Evolutionary conservation across 2,329 filamentous ascomycete genomes (phyloP).

Genomic region (Colletotrichum nymphaeae): DNA sequence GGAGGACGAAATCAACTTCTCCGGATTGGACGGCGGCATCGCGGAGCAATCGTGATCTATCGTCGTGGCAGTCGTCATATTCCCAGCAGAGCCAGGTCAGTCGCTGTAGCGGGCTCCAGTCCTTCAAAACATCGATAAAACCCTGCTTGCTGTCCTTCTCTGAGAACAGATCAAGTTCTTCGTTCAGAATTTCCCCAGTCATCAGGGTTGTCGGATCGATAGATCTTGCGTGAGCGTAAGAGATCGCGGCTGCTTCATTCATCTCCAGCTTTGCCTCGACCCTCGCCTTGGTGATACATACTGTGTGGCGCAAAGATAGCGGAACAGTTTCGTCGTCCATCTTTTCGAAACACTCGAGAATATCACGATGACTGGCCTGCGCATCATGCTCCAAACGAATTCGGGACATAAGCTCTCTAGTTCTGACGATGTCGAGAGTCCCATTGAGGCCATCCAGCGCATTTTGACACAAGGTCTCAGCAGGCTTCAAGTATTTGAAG

Average conservation of each 20-base stretch:
- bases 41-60: conserved; percentile 26
- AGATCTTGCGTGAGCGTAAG: conserved; percentile 34
- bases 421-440: conserved; percentile 36
- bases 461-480: conserved; percentile 36
- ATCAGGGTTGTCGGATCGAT: conserved; percentile 39
- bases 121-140: conserved; percentile 38
- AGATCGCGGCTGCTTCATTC: conserved; percentile 29
- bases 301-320: conserved; percentile 29
- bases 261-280: conserved; percentile 33
- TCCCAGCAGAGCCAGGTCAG: conserved; percentile 42
- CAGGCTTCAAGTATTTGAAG: conserved; percentile 33
- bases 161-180: conserved; percentile 37
- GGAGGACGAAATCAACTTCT: conserved; percentile 39
- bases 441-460: conserved; percentile 17
- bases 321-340: conserved; percentile 5
- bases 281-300: conserved; percentile 37
- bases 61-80: conserved; percentile 22
- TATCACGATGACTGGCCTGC: conserved; percentile 35
- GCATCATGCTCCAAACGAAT: conserved; percentile 30
- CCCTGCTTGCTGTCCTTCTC: conserved; percentile 22
- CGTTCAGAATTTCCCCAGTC: conserved; percentile 35
- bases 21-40: conserved; percentile 35
- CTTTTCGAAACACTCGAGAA: conserved; percentile 5
- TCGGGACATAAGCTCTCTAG: conserved; percentile 33
- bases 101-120: conserved; percentile 41